phyloP scores from a whole-genome alignment of 2,329 filamentous ascomycete genomes.

The Alternaria novae-zelandiae region DNA sequence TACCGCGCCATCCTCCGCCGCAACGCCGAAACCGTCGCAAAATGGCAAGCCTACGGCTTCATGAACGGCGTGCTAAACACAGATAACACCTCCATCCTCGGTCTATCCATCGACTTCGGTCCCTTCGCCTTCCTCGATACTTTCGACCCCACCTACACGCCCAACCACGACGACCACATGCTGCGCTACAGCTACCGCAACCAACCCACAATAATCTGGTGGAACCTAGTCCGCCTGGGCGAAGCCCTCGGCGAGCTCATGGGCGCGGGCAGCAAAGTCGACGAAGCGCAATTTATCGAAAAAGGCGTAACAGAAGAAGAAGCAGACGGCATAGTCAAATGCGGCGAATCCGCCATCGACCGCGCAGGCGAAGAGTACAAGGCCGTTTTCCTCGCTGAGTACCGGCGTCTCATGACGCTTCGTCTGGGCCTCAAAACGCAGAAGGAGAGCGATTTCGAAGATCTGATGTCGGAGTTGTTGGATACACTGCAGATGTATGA shows the following conservation, averaged over 20 bases:
- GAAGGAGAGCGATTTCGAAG: constrained; percentile 77
- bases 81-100: constrained; percentile 92
- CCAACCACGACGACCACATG: constrained; percentile 92
- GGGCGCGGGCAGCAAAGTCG: constrained; percentile 74
- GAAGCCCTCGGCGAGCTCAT: constrained; percentile 89
- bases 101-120: constrained; percentile 90
- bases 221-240: constrained; percentile 92
- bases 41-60: constrained; percentile 99
- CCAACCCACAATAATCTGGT: constrained; percentile 97
- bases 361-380: constrained; percentile 87
- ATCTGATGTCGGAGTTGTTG: constrained; percentile 79
- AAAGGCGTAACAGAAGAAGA: constrained; percentile 75
- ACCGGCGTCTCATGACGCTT: constrained; percentile 81
- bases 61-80: constrained; percentile 99
- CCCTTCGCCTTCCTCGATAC: constrained; percentile 98
- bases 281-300: constrained; percentile 72
- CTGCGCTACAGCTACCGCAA: constrained; percentile 91
- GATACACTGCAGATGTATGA: constrained; percentile 82
- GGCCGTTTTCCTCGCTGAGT: constrained; percentile 84
- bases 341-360: constrained; percentile 84
- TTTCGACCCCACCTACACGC: constrained; percentile 93
- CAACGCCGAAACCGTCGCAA: constrained; percentile 86
- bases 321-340: constrained; percentile 72
- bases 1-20: constrained; percentile 86
- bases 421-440: constrained; percentile 76